Evolutionary conservation across 2,329 filamentous ascomycete species (phyloP).

Genomic region (Pseudopithomyces maydicus): DNA sequence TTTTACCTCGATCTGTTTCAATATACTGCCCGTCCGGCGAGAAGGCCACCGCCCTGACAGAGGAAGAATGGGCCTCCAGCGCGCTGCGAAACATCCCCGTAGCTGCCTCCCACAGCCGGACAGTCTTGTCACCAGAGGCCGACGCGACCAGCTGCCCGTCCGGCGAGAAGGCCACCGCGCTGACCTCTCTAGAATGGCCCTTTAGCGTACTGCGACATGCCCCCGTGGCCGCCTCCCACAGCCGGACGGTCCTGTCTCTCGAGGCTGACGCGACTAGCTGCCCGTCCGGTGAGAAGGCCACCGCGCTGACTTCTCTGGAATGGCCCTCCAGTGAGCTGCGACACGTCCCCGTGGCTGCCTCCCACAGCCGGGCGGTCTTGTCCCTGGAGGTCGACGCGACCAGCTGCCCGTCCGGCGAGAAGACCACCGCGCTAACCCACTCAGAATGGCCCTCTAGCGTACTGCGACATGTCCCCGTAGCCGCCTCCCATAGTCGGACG

Average conservation of each 20-base stretch:
- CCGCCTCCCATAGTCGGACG: constrained; percentile 10
- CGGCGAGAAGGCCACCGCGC: constrained; percentile 15
- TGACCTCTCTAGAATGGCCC: constrained; percentile 8
- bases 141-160: constrained; percentile 20
- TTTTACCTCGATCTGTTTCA: background rate
- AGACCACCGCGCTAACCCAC: constrained; percentile 8
- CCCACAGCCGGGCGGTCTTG: constrained; percentile 12
- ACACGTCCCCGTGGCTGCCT: constrained; percentile 6
- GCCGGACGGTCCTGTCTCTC: constrained; percentile 12
- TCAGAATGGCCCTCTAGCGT: constrained; percentile 14
- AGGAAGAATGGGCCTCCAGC: constrained; percentile 13
- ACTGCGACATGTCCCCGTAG: constrained; percentile 6
- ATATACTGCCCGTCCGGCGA: constrained; percentile 13
- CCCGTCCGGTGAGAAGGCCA: constrained; percentile 19
- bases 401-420: constrained; percentile 19
- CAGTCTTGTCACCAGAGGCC: constrained; percentile 12
- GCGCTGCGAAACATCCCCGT: constrained; percentile 9
- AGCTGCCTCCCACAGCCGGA: constrained; percentile 10
- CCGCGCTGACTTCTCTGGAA: background rate
- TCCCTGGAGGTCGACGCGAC: constrained; percentile 18
- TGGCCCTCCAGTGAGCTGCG: constrained; percentile 14
- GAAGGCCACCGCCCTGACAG: constrained; percentile 62
- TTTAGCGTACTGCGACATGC: constrained; percentile 9
- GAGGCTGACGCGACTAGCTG: constrained; percentile 19
- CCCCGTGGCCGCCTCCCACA: constrained; percentile 10